Conservation (phyloP, 2,329 filamentous ascomycete species). For the Colletotrichum sidae region DNA sequence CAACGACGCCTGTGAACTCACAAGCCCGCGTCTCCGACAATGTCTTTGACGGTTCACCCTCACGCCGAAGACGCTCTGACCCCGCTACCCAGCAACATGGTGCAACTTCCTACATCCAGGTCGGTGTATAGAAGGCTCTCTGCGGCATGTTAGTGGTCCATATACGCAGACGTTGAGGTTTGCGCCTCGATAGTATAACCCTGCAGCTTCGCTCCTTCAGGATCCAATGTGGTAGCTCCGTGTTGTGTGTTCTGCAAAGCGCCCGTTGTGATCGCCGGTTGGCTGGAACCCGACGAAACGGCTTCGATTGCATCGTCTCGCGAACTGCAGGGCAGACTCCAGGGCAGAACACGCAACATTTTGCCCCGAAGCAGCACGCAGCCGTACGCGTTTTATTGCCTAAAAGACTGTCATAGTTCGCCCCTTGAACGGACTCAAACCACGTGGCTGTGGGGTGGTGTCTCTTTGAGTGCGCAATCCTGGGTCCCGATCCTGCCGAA, state of each 20-base stretch:
- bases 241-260: constrained; percentile 52
- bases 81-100: no score
- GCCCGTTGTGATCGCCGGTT: constrained; percentile 43
- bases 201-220: constrained; percentile 55
- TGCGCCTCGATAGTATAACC: constrained; percentile 50
- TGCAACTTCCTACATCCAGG: no score
- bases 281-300: constrained; percentile 44
- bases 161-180: no score
- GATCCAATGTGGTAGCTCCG: constrained; percentile 62
- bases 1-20: no score
- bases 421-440: constrained; percentile 23
- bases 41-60: no score
- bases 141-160: no score
- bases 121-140: no score
- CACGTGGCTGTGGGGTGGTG: neutral
- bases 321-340: constrained; percentile 46
- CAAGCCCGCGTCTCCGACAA: no score
- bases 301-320: constrained; percentile 52
- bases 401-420: constrained; percentile 64
- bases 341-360: constrained; percentile 64
- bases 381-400: constrained; percentile 59
- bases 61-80: no score
- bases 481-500: constrained; percentile 61
- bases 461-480: constrained; percentile 54
- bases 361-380: constrained; percentile 68